phyloP scores from a whole-genome alignment of 331 rosid genomes.

The Stylosanthes scabra region DNA sequence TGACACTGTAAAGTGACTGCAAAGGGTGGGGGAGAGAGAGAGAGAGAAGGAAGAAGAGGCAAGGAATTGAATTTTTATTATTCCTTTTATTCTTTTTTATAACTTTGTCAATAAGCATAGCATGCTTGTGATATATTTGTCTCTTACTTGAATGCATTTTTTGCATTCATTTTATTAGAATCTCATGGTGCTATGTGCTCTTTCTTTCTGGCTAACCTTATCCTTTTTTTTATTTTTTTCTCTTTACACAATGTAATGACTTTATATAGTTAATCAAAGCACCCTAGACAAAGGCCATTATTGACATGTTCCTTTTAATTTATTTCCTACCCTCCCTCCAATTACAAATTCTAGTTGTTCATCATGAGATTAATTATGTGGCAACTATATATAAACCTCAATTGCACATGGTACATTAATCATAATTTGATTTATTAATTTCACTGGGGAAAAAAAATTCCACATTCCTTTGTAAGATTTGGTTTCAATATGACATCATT shows the following conservation, averaged over 20 bases:
- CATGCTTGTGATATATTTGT: constrained; percentile 43
- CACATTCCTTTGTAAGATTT: constrained; percentile 28
- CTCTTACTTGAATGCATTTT: constrained; percentile 34
- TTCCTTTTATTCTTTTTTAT: constrained; percentile 9
- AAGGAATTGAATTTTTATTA: constrained; percentile 8
- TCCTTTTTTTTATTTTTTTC: constrained; percentile 21
- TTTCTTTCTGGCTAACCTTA: constrained; percentile 14
- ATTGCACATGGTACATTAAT: constrained; percentile 4
- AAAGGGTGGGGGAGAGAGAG: not conserved
- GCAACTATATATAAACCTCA: constrained; percentile 1
- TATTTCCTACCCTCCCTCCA: not conserved
- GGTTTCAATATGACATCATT: constrained; percentile 12
- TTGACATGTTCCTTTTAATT: not conserved
- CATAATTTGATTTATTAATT: not conserved
- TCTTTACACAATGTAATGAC: not conserved
- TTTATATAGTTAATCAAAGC: constrained; percentile 11
- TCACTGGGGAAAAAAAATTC: too few species aligned
- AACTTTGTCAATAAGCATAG: constrained; percentile 40
- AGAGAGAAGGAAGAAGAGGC: constrained; percentile 32
- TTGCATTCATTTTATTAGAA: constrained; percentile 39
- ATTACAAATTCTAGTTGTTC: constrained; percentile 13
- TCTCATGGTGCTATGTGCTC: too few species aligned
- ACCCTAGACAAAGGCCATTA: constrained; percentile 7
- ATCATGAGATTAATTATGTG: constrained; percentile 24
- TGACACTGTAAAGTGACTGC: constrained; percentile 18